Evolutionary conservation across 2,329 filamentous ascomycete genomes (phyloP), one percentile per base, ranked within the genome.

Genomic region (Beauveria caledonica): DNA sequence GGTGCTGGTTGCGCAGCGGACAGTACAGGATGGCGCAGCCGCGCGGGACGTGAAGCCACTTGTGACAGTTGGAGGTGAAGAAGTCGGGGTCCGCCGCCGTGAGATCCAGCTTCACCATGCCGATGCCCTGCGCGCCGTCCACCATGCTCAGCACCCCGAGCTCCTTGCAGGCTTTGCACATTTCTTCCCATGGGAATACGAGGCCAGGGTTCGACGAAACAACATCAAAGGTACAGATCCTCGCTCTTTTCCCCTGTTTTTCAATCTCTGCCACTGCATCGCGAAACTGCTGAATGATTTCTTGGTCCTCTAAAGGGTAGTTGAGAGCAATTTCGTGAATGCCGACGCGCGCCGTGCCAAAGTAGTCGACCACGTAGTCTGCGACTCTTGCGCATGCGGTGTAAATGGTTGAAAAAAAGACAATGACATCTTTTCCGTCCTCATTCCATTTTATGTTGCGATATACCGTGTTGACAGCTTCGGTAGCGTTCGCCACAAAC

Each of bases 41-140:
- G 36, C 92, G 85, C 1, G 93, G 29, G 0, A 85, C 83, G 68
- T 85, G 86, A 8, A 97, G 84, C 93, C 93, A 97, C 77, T 96
- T 96, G 77, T 96, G 90, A 66, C 86, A 90, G 71, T 97, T 97
- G 60, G 81, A 87, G 15, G 93, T 82, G 68, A 95, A 90, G 75
- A 96, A 97, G 72, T 97, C 92, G 0, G 91, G 86, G 63, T 92
- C 83, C 3, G 92, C 75, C 4, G 74, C 71, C 0, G 70, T 64
- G 15, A 97, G 74, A 71, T 95, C 83, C 8, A 97, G 72, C 1
- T 81, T 78, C 8, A 96, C 80, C 73, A 94, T 88, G 2, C 93
- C 93, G 25, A 96, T 76, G 1, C 88, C 87, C 73, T 97, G 93
- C 0, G 93, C 93, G 17, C 84, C 92, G 70, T 97, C 93, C 42